phyloP scores from a whole-genome alignment of 805 yeast species.

The Monosporozyma aquatica region DNA sequence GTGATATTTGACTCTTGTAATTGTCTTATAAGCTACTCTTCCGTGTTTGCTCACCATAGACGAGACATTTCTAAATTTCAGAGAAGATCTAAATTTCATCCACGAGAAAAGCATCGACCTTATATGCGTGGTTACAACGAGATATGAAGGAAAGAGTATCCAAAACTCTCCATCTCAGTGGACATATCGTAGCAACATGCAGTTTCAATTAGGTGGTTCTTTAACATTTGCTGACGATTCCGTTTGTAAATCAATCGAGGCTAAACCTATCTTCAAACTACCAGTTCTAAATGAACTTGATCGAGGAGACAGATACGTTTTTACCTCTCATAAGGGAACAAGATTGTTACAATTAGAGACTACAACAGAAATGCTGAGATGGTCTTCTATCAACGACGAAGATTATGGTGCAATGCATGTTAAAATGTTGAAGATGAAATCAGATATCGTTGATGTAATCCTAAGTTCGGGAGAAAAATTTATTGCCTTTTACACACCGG shows the following conservation, averaged over 20 bases:
- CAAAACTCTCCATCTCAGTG: no score
- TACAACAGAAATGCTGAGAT: slow-evolving; percentile 3
- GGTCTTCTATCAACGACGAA: slow-evolving; percentile 4
- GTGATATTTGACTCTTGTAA: no score
- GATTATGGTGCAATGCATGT: slow-evolving; percentile 12
- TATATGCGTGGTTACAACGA: no score
- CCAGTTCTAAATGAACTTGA: slow-evolving; percentile 7
- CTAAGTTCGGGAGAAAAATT: slow-evolving; percentile 16
- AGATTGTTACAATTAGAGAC: slow-evolving; percentile 10
- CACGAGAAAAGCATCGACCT: no score
- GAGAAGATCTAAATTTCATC: no score
- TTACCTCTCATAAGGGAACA: slow-evolving; percentile 12
- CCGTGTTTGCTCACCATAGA: no score
- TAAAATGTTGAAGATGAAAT: neutral
- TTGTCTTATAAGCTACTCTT: no score
- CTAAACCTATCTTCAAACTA: slow-evolving; percentile 3
- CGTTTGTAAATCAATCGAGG: neutral
- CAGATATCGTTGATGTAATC: slow-evolving; percentile 7
- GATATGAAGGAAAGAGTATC: no score
- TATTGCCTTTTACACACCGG: slow-evolving; percentile 14
- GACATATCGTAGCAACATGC: no score
- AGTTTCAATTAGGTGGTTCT: no score
- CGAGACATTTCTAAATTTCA: no score
- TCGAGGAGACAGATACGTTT: slow-evolving; percentile 10
- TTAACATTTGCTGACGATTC: neutral